Evolutionary conservation across 148 eudicot species (phyloP), one percentile per base, ranked within the genome.

Genomic region (Gaultheria prostrata): DNA sequence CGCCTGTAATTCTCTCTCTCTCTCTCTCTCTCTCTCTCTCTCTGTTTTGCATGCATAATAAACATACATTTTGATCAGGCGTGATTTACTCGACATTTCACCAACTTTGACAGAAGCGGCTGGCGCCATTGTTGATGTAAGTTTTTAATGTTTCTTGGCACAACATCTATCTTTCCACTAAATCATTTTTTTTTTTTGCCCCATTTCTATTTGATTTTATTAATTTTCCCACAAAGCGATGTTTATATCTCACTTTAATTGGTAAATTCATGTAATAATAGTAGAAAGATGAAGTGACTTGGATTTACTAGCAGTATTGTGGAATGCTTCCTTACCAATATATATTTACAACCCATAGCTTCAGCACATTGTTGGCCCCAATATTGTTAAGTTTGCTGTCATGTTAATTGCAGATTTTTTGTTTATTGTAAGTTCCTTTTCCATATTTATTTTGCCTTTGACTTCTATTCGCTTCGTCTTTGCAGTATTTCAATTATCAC

Each of bases 91-190:
- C 51, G 98, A 97, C 80, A 92, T 97, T 83, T 93, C 99, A 6
- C 98, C 99, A 46, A 87, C 92, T 56, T 85, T 97, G 8, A 97
- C 96, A 0, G 98, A 97, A 86, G 98, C 93, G 26, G 99, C 98
- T 87, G 98, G 99, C 73, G 99, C 99, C 80, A 93, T 97, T 84
- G 89, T 97, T 76, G 98, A 97, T 89, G 99, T 93, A 80, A 91
- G 94, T 71, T 18, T 49, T 51, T 39, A 5, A 46, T 79, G 77
- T 32, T 3, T 57, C 49, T 79, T 70, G 46, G 0, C 26, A 11
- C 11, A 49, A 74, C 9, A 39, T 43, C 8, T 49, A 21, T 76
- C 20, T 49, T 20, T 49, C 13, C 20, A 46, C 32, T 76, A 1
- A 2, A 9, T 1, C 39, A 39, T 48, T 26, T 6, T 13, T 78